Evolutionary conservation across 768 basidiomycete species (phyloP), one percentile per base, ranked within the genome.

Genomic region (Flagelloscypha sp.): DNA sequence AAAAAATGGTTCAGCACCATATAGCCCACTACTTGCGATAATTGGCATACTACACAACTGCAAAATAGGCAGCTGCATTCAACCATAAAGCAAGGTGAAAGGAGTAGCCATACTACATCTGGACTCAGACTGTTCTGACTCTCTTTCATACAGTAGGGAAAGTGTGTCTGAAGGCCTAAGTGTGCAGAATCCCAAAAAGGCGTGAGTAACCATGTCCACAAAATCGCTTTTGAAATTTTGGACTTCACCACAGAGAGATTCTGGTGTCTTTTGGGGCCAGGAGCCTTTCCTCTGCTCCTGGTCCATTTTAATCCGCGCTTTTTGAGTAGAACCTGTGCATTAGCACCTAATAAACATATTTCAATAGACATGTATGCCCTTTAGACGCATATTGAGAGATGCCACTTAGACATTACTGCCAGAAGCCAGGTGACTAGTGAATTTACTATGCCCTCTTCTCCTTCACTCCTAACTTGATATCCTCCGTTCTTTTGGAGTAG

Each of bases 131-230:
- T n/a, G n/a, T n/a, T n/a, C n/a, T n/a, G n/a, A n/a, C n/a, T n/a
- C n/a, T n/a, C 49, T 48, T 48, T 48, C 54, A 49, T 53, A 49
- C 48, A 46, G 42, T 51, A 53, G 58, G 53, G 50, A 55, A 47
- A 32, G 37, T 25, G 31, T 29, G 35, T 29, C 51, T 45, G 49
- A 46, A 50, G 57, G 45, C 41, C 39, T n/a, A 44, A 47, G 47
- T 45, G 32, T 45, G 49, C 45, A 49, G 27, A 13, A 40, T 36
- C 24, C 45, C 40, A 42, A 42, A 38, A 38, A 55, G 44, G 47
- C 41, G 48, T 56, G 53, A 54, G 47, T 48, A 40, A 32, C 30
- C 42, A 43, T 48, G 49, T 56, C 54, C 54, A 56, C 54, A 40
- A 55, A 45, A 50, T 55, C 46, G 46, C 50, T 47, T 46, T 41